Percentiles rank a stretch among this genome's conserved stretches.
Evolutionary conservation across 1,284 basidiomycete genomes (phyloP).

Genomic region (Marasmius tenuissimus): DNA sequence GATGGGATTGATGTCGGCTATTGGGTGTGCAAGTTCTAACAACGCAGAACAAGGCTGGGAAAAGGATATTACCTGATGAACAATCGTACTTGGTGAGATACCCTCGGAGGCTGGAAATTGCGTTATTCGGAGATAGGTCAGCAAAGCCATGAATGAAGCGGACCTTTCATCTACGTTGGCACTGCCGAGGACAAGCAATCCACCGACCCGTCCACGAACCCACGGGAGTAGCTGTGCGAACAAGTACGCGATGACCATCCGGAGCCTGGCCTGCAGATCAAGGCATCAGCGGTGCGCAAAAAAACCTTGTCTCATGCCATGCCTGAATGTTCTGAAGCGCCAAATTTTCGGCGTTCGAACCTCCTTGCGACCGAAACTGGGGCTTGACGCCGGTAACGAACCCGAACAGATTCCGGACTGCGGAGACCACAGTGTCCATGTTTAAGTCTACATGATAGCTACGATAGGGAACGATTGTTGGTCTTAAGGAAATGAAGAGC

Average conservation of each 20-base stretch:
- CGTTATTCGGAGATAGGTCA: neutral
- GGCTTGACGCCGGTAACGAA: constrained; percentile 85
- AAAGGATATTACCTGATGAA: constrained; percentile 59
- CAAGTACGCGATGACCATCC: constrained; percentile 97
- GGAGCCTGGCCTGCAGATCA: constrained; percentile 69
- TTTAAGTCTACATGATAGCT: constrained; percentile 96
- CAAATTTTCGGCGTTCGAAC: constrained; percentile 86
- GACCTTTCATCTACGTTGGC: constrained; percentile 98
- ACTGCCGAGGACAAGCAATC: constrained; percentile 91
- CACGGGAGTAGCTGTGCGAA: constrained; percentile 97
- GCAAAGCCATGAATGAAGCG: constrained; percentile 8
- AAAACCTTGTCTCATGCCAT: constrained; percentile 4
- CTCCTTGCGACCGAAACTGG: constrained; percentile 88
- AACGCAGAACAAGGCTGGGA: neutral
- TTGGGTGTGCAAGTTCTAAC: constrained; percentile 4
- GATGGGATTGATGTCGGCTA: constrained; percentile 97
- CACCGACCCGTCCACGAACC: constrained; percentile 83
- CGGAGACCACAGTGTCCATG: constrained; percentile 91
- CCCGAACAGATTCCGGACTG: constrained; percentile 82
- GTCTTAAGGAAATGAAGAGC: neutral
- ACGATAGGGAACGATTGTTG: neutral
- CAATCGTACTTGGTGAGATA: constrained; percentile 99
- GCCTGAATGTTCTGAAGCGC: constrained; percentile 98
- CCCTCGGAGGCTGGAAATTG: constrained; percentile 73
- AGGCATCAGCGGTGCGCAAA: neutral